Conservation (phyloP, 495 filamentous ascomycete species). For the Penicillium egyptiacum region DNA sequence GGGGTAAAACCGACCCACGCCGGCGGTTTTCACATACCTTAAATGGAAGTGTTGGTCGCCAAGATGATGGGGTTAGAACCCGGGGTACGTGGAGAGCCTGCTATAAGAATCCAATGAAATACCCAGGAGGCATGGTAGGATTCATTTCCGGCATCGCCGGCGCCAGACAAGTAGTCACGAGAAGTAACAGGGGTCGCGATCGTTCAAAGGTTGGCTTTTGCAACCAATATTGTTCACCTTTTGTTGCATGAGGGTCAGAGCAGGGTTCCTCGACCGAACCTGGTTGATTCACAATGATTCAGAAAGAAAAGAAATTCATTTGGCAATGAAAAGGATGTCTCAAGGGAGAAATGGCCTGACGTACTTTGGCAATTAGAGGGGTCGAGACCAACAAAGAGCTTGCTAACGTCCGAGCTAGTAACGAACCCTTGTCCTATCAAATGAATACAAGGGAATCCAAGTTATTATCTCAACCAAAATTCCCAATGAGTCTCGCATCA, state of each 20-base stretch:
- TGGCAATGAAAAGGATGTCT: neutral
- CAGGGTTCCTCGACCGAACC: neutral
- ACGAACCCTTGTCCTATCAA: neutral
- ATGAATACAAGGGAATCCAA: too few species aligned
- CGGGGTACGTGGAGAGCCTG: neutral
- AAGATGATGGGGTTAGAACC: neutral
- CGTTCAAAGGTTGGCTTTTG: neutral
- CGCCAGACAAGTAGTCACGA: neutral
- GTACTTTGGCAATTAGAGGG: neutral
- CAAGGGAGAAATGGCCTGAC: neutral
- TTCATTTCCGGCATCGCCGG: neutral
- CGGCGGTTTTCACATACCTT: slow-evolving; percentile 8
- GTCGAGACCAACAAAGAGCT: neutral
- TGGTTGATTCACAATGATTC: neutral
- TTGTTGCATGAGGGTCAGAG: neutral
- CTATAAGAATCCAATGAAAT: neutral
- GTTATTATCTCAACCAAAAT: neutral
- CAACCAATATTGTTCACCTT: neutral
- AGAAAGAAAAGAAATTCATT: neutral
- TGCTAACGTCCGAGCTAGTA: neutral
- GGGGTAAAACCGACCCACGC: slow-evolving; percentile 1
- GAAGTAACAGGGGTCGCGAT: neutral
- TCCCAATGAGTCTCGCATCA: neutral
- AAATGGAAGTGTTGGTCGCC: slow-evolving; percentile 8
- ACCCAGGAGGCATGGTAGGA: neutral